Conservation (phyloP, 2,329 filamentous ascomycete species). For the Davidsoniella eucalypti region DNA sequence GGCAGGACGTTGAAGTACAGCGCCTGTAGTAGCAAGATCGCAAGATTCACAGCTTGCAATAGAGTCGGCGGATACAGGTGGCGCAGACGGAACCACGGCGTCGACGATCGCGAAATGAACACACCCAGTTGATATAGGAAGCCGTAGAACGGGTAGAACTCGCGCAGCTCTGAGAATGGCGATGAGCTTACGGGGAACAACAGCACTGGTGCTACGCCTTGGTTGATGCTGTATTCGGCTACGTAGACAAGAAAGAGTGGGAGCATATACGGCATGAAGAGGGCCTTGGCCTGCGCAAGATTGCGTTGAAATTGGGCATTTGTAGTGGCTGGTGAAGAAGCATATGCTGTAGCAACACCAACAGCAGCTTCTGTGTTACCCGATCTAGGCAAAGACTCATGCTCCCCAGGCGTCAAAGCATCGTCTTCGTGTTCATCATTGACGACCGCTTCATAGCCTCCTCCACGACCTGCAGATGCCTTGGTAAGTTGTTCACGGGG, state of each 20-base stretch:
- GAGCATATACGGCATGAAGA: constrained; percentile 75
- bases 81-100: constrained; percentile 70
- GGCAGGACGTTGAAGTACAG: constrained; percentile 62
- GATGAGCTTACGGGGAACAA: constrained; percentile 64
- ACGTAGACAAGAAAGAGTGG: constrained; percentile 85
- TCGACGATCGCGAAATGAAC: constrained; percentile 83
- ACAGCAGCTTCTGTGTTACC: constrained; percentile 20
- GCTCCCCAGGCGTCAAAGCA: too few relatives aligned
- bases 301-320: constrained; percentile 20
- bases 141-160: constrained; percentile 88
- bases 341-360: constrained; percentile 25
- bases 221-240: constrained; percentile 90
- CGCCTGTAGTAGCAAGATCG: constrained; percentile 57
- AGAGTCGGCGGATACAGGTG: constrained; percentile 67
- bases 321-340: constrained; percentile 17
- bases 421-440: constrained; percentile 22
- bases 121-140: constrained; percentile 92
- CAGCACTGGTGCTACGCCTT: constrained; percentile 77
- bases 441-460: constrained; percentile 34
- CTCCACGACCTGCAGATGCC: constrained; percentile 29
- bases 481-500: constrained; percentile 49
- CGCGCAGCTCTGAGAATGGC: constrained; percentile 66
- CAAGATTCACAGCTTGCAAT: constrained; percentile 66
- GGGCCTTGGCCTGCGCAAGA: constrained; percentile 46
- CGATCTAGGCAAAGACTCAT: too few relatives aligned